Evolutionary conservation across 441 rosid species (phyloP).

Genomic region (Melastoma candidum): DNA sequence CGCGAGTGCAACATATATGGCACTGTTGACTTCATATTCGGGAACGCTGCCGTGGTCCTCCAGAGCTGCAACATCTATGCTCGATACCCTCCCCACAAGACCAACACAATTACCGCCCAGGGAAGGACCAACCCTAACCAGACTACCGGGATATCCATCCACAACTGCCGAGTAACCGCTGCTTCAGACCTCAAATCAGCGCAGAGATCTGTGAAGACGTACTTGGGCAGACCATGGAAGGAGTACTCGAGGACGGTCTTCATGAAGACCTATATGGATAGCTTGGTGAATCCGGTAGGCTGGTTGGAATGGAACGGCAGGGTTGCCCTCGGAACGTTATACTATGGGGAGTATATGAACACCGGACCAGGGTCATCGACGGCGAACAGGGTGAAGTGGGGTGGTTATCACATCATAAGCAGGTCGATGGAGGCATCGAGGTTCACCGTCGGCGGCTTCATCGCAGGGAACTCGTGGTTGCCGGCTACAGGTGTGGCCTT

Average conservation of each 20-base stretch:
- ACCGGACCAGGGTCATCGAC: no score
- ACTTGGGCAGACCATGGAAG: conserved; percentile 8
- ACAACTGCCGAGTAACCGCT: conserved; percentile 8
- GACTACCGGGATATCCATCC: conserved; percentile 13
- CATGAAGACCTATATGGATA: conserved; percentile 13
- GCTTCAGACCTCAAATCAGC: conserved; percentile 2
- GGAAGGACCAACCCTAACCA: conserved; percentile 13
- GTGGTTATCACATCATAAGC: no score
- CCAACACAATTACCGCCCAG: conserved; percentile 10
- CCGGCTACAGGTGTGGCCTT: no score
- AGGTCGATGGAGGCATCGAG: no score
- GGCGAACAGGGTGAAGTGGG: no score
- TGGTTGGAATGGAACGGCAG: conserved; percentile 12
- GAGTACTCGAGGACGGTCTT: conserved; percentile 10
- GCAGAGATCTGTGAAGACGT: conserved; percentile 11
- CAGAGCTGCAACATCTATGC: conserved; percentile 12
- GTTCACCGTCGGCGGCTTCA: no score
- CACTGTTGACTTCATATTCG: conserved; percentile 13
- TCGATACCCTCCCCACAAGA: conserved; percentile 7
- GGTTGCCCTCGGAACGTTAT: conserved; percentile 8
- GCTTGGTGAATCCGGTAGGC: conserved; percentile 5
- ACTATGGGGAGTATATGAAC: conserved; percentile 12
- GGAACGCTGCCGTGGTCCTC: conserved; percentile 11
- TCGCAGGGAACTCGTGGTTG: no score
- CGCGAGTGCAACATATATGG: conserved; percentile 12